Evolutionary conservation across 139 green algal genomes (phyloP).

Genomic region (Micractinium conductrix): DNA sequence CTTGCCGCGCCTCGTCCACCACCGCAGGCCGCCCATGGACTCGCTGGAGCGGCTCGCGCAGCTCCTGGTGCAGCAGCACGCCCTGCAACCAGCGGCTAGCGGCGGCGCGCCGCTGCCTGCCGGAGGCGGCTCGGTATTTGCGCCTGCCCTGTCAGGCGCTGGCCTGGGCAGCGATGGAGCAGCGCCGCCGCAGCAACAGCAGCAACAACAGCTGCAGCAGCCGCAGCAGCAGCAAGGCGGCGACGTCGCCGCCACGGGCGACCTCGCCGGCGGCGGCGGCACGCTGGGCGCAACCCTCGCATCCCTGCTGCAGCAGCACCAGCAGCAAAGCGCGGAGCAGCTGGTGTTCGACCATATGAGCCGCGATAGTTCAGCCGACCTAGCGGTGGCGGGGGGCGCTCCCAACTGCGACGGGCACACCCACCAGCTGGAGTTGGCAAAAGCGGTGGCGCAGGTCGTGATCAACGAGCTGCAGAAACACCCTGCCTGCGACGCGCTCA

Average conservation of each 20-base stretch:
- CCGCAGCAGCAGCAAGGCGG: background rate
- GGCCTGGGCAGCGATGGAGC: background rate
- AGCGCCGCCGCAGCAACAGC: background rate
- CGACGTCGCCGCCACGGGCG: background rate
- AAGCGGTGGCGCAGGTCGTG: background rate
- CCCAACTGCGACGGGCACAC: background rate
- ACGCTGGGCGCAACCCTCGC: background rate
- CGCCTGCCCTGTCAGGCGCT: background rate
- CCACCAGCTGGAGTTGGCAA: background rate
- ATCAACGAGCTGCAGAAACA: background rate
- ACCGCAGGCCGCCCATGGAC: background rate
- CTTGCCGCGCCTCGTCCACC: background rate
- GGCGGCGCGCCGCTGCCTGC: no score
- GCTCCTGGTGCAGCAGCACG: slow-evolving; percentile 26
- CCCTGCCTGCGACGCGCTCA: background rate
- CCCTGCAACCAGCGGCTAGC: background rate
- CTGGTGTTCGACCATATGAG: background rate
- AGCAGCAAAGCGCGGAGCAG: background rate
- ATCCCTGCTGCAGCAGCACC: background rate
- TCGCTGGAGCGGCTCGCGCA: slow-evolving; percentile 1
- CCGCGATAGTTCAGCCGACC: background rate
- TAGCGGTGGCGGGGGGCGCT: background rate
- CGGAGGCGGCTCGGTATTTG: background rate
- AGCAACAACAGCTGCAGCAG: background rate
- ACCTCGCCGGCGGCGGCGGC: background rate